phyloP scores from a whole-genome alignment of 139 green algal species.

The Axilococcus clingmanii region DNA sequence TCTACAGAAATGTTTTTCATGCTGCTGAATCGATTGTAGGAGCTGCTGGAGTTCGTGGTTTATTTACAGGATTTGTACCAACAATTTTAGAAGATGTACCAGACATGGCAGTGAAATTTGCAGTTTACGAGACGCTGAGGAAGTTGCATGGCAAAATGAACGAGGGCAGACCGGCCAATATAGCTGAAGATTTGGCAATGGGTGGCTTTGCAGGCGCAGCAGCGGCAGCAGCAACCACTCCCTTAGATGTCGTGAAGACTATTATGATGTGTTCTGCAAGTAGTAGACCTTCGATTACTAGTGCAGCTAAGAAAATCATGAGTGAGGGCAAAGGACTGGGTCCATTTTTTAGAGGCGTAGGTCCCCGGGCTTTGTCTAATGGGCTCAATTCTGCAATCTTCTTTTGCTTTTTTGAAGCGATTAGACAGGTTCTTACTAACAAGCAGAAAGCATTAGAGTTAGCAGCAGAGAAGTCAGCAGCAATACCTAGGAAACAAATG shows the following conservation, averaged over 20 bases:
- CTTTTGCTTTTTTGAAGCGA: conserved; percentile 85
- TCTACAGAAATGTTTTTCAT: conserved; percentile 72
- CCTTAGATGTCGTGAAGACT: conserved; percentile 93
- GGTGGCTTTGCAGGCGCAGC: conserved; percentile 66
- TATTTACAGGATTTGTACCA: conserved; percentile 80
- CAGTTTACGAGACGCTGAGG: conserved; percentile 75
- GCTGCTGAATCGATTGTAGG: conserved; percentile 49
- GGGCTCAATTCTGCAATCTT: conserved; percentile 88
- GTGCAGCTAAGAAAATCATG: conserved; percentile 29
- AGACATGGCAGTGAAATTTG: conserved; percentile 90
- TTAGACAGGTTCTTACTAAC: conserved; percentile 27
- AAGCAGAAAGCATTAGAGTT: background rate
- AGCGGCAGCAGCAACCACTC: conserved; percentile 79
- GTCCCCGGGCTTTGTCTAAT: conserved; percentile 64
- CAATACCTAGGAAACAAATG: background rate
- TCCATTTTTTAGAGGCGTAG: conserved; percentile 62
- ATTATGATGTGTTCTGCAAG: conserved; percentile 80
- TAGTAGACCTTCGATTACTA: conserved; percentile 45
- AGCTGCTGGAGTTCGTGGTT: conserved; percentile 50
- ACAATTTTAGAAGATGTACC: conserved; percentile 85
- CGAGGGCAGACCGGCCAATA: conserved; percentile 8
- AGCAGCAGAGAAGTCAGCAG: background rate
- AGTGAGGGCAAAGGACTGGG: conserved; percentile 25
- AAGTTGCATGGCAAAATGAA: conserved; percentile 28
- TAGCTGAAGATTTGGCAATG: conserved; percentile 69